Base-by-base conservation (phyloP, 768 basidiomycete genomes). In the Pleurotus ostreatus region DNA sequence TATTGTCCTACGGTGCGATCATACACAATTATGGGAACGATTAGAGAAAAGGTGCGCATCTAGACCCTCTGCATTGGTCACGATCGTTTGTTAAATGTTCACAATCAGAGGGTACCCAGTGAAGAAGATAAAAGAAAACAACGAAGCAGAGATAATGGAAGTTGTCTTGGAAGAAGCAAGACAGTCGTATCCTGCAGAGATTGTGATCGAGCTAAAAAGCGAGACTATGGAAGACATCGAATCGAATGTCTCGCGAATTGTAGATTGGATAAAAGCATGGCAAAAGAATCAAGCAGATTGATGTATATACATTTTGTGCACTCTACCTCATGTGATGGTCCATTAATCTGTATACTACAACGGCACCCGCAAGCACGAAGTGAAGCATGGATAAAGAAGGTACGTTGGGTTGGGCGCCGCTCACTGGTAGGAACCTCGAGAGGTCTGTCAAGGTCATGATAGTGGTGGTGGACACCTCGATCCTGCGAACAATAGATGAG, bases 111-210 rank as follows among this genome's bases (percentile, higher is more conserved):
- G 82, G 7, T 98, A 98, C 67, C 74, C 89, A 1, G 70, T 94
- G 48, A 92, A 92, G 68, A 99, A 99, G 72, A 92, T 99, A 4
- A 90, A 95, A 68, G 97, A 99, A 72, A 99, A 99, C 70, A 95
- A 98, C 70, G 89, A 95, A 65, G 94, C 95, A 11, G 97, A 99
- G 74, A 98, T 99, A 66, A 97, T 98, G 94, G 79, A 91, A 65
- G 85, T 94, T 49, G 86, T 97, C 38, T 74, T 89, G 9, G 88
- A 92, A 30, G 97, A 99, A 69, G 95, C 96, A 3, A 78, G 84
- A 44, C 84, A 85, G 39, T 91, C 93, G 0, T 99, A 98, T 69
- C 80, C 87, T 0, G 65, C 78, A n/a, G 87, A 91, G 68, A 89
- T 96, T 60, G 81, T 98, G 22, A 86, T 98, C 15, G 92, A 92